Evolutionary conservation across 1,284 basidiomycete genomes (phyloP), one percentile per base, ranked within the genome.

Genomic region (Sanghuangporus sanghuang): DNA sequence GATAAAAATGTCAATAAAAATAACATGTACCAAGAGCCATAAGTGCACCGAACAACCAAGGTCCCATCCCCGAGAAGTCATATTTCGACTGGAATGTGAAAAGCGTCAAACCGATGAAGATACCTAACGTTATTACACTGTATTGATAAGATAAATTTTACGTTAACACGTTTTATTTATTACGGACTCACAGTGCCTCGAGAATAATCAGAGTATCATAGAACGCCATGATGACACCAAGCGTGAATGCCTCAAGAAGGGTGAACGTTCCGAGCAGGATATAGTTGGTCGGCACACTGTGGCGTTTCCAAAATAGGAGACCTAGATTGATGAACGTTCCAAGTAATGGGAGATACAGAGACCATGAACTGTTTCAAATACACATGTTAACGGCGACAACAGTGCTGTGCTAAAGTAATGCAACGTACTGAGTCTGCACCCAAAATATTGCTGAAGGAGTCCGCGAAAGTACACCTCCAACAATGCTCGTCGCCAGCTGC

Each of bases 1-100:
- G 49, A 57, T 18, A 54, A 38, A 23, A 14, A 61, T 18, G 8
- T 2, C 16, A 3, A n/a, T 27, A 36, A 44, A 21, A 1, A 21
- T 16, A 63, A 56, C 16, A 73, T 85, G 39, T 75, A 90, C 89
- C 65, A 60, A 94, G 77, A 11, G 88, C 89, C 55, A 93, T 74
- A 59, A 94, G 80, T 53, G 81, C 87, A 18, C 83, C 90, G 68
- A 93, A 95, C 21, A 96, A 78, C 85, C 87, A 95, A 1, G 92
- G 87, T 0, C 86, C 92, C 79, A 95, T 83, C 57, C 89, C 88
- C 42, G 85, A 86, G 75, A 96, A 95, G 75, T 96, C 92, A 76
- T 92, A 94, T 86, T 92, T 92, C 61, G 89, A 90, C 72, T 93
- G 91, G 69, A 91, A 78, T 0, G 93, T 96, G 77, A 94, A 96